Evolutionary conservation across 2,329 filamentous ascomycete genomes (phyloP).

Genomic region (Ceratocystis eucalypticola): DNA sequence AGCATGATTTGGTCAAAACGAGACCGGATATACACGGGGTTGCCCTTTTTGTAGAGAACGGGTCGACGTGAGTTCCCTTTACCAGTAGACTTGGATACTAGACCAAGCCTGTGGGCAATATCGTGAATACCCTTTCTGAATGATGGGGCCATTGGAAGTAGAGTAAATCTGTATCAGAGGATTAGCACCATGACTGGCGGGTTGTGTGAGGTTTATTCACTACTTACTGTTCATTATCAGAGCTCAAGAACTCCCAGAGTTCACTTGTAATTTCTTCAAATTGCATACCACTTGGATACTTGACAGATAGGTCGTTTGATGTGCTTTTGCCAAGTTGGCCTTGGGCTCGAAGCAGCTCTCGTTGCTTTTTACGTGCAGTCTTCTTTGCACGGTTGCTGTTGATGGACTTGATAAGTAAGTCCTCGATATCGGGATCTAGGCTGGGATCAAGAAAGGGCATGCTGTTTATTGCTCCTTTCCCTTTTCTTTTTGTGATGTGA

Average conservation of each 20-base stretch:
- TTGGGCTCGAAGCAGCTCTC: slow-evolving; percentile 53
- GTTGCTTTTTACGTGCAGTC: slow-evolving; percentile 52
- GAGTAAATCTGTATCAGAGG: slow-evolving; percentile 40
- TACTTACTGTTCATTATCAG: slow-evolving; percentile 47
- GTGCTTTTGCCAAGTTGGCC: slow-evolving; percentile 51
- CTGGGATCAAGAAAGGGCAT: slow-evolving; percentile 24
- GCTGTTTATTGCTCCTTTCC: not conserved
- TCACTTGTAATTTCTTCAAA: slow-evolving; percentile 54
- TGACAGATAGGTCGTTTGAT: slow-evolving; percentile 55
- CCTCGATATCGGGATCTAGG: slow-evolving; percentile 54
- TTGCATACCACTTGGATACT: slow-evolving; percentile 16
- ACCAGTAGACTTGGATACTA: slow-evolving; percentile 77
- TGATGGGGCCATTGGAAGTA: slow-evolving; percentile 74
- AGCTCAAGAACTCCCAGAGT: slow-evolving; percentile 55
- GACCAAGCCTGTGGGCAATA: slow-evolving; percentile 56
- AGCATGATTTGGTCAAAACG: slow-evolving; percentile 2
- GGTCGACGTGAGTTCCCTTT: slow-evolving; percentile 60
- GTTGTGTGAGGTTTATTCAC: not conserved
- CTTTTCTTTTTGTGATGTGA: not conserved
- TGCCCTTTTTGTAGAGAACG: slow-evolving; percentile 40
- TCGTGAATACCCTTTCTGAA: slow-evolving; percentile 70
- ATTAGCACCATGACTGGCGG: not conserved
- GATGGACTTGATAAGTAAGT: slow-evolving; percentile 45
- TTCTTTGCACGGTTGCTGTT: slow-evolving; percentile 59
- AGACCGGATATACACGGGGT: not conserved